phyloP scores from a whole-genome alignment of 352 stramenopile genomes.

The Phytophthora sp. region DNA sequence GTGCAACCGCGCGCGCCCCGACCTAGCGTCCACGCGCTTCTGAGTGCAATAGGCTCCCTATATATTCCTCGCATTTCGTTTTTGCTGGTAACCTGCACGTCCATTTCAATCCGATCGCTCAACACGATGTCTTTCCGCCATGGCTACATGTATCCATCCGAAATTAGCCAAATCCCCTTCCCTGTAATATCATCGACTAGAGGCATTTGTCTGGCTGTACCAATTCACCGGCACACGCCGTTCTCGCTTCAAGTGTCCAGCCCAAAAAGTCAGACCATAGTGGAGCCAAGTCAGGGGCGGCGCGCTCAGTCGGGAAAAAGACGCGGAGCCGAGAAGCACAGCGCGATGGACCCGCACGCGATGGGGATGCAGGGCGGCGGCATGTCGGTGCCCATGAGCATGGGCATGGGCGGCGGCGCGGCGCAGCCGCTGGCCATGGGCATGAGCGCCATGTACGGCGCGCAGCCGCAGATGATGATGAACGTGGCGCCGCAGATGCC shows the following conservation, averaged over 20 bases:
- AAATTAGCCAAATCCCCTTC: too few species aligned
- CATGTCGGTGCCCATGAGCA: constrained; percentile 71
- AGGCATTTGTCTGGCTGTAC: too few species aligned
- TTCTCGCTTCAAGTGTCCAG: constrained; percentile 46
- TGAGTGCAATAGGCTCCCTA: constrained; percentile 27
- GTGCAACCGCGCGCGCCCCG: constrained; percentile 83
- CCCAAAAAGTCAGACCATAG: constrained; percentile 30
- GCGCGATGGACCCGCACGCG: constrained; percentile 63
- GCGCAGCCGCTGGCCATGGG: constrained; percentile 43
- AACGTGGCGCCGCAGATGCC: constrained; percentile 41
- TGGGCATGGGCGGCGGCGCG: constrained; percentile 46
- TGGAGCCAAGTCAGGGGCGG: constrained; percentile 18
- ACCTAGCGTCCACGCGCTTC: constrained; percentile 77
- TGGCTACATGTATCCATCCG: neutral
- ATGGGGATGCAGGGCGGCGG: constrained; percentile 57
- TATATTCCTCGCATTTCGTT: constrained; percentile 2
- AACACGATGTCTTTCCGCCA: neutral
- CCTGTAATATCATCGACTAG: too few species aligned
- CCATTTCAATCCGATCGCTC: neutral
- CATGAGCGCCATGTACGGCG: constrained; percentile 37
- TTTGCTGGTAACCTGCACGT: neutral
- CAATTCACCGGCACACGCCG: too few species aligned
- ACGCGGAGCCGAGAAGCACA: constrained; percentile 16
- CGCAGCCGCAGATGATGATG: constrained; percentile 62
- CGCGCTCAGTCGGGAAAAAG: constrained; percentile 34